These are phyloP conservation scores for Metschnikowia cerradonensis DNA, from an alignment of 805 yeast genomes.

Conservation along the genomic window DNA sequence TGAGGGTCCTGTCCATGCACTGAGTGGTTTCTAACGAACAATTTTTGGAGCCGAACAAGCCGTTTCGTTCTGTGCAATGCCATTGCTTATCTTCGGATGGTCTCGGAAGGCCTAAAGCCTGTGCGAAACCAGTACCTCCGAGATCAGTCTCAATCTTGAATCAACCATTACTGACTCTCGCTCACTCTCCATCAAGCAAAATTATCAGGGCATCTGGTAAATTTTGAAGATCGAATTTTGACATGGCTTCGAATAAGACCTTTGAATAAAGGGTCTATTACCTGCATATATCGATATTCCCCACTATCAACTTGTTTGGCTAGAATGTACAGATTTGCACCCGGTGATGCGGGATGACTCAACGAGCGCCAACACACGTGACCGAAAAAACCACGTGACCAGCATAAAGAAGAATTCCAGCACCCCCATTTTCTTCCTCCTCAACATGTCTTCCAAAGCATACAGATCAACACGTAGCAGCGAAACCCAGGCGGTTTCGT, in stretches of 20 bases:
- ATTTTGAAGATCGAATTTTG: too few relatives aligned
- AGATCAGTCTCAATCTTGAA: neutral
- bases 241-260: too few relatives aligned
- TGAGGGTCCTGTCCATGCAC: neutral
- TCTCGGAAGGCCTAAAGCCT: neutral
- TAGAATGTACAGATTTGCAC: neutral
- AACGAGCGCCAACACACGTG: neutral
- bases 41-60: neutral
- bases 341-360: conserved; percentile 4
- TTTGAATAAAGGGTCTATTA: too few relatives aligned
- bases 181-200: too few relatives aligned
- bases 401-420: neutral
- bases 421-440: neutral
- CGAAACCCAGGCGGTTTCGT: conserved; percentile 49
- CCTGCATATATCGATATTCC: too few relatives aligned
- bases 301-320: neutral
- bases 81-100: neutral
- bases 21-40: neutral
- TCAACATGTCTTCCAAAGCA: conserved; percentile 16
- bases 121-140: conserved; percentile 4
- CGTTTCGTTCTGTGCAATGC: neutral
- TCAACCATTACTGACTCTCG: neutral
- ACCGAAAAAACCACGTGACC: neutral
- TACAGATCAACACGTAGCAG: conserved; percentile 81
- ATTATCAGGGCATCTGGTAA: too few relatives aligned